phyloP scores from a whole-genome alignment of 495 filamentous ascomycete species.

The Xylaria telfairii region DNA sequence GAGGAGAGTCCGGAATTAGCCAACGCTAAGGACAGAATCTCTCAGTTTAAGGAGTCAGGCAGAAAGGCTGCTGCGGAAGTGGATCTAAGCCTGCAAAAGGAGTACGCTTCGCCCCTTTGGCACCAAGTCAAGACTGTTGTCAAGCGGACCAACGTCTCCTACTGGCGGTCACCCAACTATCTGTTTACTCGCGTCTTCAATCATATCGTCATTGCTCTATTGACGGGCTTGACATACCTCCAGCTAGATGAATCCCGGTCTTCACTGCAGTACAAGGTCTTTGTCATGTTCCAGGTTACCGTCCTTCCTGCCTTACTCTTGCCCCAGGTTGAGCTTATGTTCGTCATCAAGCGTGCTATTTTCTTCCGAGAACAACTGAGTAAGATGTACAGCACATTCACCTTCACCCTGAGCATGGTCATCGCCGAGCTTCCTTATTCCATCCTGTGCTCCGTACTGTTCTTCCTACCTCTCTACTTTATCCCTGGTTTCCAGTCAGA shows the following conservation, averaged over 20 bases:
- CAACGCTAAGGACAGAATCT: conserved; percentile 68
- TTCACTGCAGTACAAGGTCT: conserved; percentile 78
- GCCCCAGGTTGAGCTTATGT: conserved; percentile 77
- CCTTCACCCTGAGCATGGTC: conserved; percentile 73
- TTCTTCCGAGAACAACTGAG: conserved; percentile 80
- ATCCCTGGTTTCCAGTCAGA: conserved; percentile 66
- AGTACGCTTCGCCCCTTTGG: conserved; percentile 76
- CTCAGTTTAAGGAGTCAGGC: conserved; percentile 66
- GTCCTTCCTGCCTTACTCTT: conserved; percentile 78
- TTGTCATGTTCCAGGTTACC: conserved; percentile 83
- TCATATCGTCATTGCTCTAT: conserved; percentile 71
- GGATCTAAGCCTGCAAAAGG: conserved; percentile 57
- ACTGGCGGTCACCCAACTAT: conserved; percentile 76
- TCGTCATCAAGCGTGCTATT: conserved; percentile 73
- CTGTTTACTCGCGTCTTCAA: conserved; percentile 78
- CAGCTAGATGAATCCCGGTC: conserved; percentile 70
- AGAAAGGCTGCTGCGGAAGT: conserved; percentile 52
- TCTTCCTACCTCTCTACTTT: conserved; percentile 79
- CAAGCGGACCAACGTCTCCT: conserved; percentile 67
- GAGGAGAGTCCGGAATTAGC: conserved; percentile 71
- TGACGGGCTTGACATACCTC: conserved; percentile 77
- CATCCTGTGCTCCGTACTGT: conserved; percentile 72
- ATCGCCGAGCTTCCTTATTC: conserved; percentile 79
- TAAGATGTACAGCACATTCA: conserved; percentile 78
- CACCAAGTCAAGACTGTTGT: conserved; percentile 74